Conservation (phyloP, 2,329 filamentous ascomycete genomes). For the Chlorencoelia australis region DNA sequence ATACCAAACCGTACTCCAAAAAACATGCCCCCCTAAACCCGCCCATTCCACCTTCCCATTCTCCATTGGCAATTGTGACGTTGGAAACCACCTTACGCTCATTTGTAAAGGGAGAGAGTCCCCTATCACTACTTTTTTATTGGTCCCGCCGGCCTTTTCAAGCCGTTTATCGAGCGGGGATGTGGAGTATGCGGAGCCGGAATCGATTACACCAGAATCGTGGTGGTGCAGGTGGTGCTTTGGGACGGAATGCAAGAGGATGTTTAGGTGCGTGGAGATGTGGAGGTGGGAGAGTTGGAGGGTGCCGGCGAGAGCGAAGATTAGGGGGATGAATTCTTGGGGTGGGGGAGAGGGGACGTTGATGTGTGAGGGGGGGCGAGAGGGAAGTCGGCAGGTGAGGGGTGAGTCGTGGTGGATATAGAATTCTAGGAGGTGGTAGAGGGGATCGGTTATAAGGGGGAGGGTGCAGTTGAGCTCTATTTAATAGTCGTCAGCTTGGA, state of each 20-base stretch:
- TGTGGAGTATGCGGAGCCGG: slow-evolving; percentile 77
- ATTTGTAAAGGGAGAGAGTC: slow-evolving; percentile 73
- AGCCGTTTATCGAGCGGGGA: slow-evolving; percentile 38
- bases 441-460: slow-evolving; percentile 62
- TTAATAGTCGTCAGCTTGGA: too few species aligned
- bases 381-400: slow-evolving; percentile 79
- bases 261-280: slow-evolving; percentile 80
- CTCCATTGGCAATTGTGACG: slow-evolving; percentile 57
- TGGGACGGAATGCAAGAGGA: slow-evolving; percentile 61
- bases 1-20: slow-evolving; percentile 54
- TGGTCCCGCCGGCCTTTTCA: not conserved
- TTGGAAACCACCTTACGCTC: slow-evolving; percentile 79
- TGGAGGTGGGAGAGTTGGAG: slow-evolving; percentile 85
- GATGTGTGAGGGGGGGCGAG: slow-evolving; percentile 53
- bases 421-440: slow-evolving; percentile 89
- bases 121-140: slow-evolving; percentile 67
- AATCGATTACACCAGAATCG: slow-evolving; percentile 73
- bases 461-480: slow-evolving; percentile 78
- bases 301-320: slow-evolving; percentile 82
- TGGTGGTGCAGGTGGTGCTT: slow-evolving; percentile 52
- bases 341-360: slow-evolving; percentile 25
- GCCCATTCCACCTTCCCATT: slow-evolving; percentile 56
- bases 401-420: slow-evolving; percentile 97
- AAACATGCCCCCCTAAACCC: slow-evolving; percentile 53
- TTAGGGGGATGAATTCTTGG: slow-evolving; percentile 67